Base-by-base conservation (phyloP, 495 filamentous ascomycete species). In the Penicillium lagena region DNA sequence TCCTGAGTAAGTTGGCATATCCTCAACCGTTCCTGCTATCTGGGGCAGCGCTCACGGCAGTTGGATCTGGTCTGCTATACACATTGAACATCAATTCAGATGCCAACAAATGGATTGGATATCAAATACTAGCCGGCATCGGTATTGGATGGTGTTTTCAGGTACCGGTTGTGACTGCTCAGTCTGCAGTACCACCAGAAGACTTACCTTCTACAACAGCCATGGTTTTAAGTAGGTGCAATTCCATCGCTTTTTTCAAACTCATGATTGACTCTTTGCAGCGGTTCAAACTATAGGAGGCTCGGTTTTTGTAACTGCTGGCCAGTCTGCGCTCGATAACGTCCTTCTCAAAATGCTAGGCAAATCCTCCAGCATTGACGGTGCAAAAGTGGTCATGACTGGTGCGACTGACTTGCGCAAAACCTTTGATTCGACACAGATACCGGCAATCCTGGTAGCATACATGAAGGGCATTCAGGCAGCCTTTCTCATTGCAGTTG, bases 91-190 rank as follows among this genome's bases (percentile, higher is more conserved):
- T 22, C 22, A 22, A 22, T 22, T 22, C 22, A 2, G 4, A 4
- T 22, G 22, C 22, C 22, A 22, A 4, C 22, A 22, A 22, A 22
- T 22, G 22, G 22, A 22, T 22, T 6, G 41, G 47, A 12, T 44
- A 39, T 22, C 83, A 33, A 73, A 61, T 74, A 14, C n/a, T 88
- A 7, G 53, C 62, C n/a, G 53, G 80, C 0, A 58, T 87, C 40
- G 86, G 83, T 13, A 68, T 68, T 12, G 86, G 83, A 0, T 62
- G 87, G 12, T 48, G 83, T 0, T 75, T 84, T 47, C 87, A 77
- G 75, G 85, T 88, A 64, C 83, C 87, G 55, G 72, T 79, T 9
- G 73, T 87, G 45, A 73, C 81, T 55, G 75, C 70, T 32, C 70
- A 71, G 1, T 62, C 55, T 2, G 80, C 82, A 11, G 68, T 86